Percentiles rank a stretch among this genome's conserved stretches.
phyloP scores from a whole-genome alignment of 805 yeast species.

The Candida peoriensis region DNA sequence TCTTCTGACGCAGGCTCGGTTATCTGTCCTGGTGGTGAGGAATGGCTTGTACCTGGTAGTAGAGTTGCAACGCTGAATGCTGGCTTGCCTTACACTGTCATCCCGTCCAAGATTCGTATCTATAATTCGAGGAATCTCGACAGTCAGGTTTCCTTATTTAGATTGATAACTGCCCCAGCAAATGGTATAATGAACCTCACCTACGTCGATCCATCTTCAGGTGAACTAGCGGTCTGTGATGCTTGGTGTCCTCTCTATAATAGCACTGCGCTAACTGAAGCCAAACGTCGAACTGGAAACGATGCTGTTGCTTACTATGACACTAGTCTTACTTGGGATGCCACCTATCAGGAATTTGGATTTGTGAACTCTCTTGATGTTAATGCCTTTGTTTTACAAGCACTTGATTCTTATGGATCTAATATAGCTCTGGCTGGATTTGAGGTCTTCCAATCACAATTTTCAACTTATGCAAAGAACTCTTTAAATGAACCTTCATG shows the following conservation, averaged over 20 bases:
- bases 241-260: constrained; percentile 79
- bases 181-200: constrained; percentile 89
- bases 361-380: constrained; percentile 67
- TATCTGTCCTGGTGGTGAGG: constrained; percentile 50
- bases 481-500: constrained; percentile 67
- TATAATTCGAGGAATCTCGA: constrained; percentile 50
- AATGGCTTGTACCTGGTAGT: constrained; percentile 49
- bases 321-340: constrained; percentile 31
- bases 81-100: constrained; percentile 46
- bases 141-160: constrained; percentile 51
- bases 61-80: constrained; percentile 65
- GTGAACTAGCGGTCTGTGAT: constrained; percentile 62
- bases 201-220: constrained; percentile 70
- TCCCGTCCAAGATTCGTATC: constrained; percentile 70
- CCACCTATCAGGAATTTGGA: constrained; percentile 72
- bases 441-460: constrained; percentile 53
- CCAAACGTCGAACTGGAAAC: constrained; percentile 5
- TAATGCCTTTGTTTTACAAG: constrained; percentile 54
- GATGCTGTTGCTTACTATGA: constrained; percentile 23
- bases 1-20: constrained; percentile 22
- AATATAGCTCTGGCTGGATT: constrained; percentile 69
- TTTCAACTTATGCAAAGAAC: constrained; percentile 69
- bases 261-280: constrained; percentile 27
- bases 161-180: constrained; percentile 73
- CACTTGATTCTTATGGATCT: constrained; percentile 63